Base-by-base conservation (phyloP, 1,139 yeast species). In the Hyphopichia pseudoburtonii region DNA sequence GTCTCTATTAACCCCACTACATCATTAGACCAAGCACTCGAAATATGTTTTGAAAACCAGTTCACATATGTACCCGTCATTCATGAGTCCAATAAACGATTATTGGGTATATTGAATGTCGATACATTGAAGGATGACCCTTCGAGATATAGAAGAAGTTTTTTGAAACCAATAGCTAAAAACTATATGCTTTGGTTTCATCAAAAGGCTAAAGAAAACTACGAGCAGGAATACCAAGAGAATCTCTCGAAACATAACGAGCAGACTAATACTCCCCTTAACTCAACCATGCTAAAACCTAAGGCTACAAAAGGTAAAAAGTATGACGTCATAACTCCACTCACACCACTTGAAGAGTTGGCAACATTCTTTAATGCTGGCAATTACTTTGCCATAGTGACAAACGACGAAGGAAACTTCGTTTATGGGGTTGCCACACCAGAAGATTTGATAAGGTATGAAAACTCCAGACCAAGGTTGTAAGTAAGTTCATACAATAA, bases 381-480 rank as follows among this genome's bases (percentile, higher is more conserved):
- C 6, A 67, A 70, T 44, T 77, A 70, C 47, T 79, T 79, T 54
- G 84, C 85, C 4, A 78, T 79, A 17, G 54, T 80, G 33, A 79
- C 85, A 26, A 80, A 78, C 45, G 73, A 61, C 22, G 68, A 69
- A 33, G 76, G 80, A 8, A 65, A 70, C 40, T 73, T 78, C 52
- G 84, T 80, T 10, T 69, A 79, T 41, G 86, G 84, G 4, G 85
- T 80, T 6, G 83, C 80, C 23, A 78, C 82, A 0, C 78, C 79
- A n/a, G 81, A 78, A 41, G 86, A 80, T 53, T 61, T 80, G 47
- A 66, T 62, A 14, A 70, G 67, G 50, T 80, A 70, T 49, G 79
- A 75, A 44, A 66, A 73, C 43, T 65, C 77, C 27, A 65, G 85
- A 40, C 84, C 84, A 17, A 64, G 61, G 39, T 56, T 72, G 18